Conservation (phyloP, 352 stramenopile species). For the Pythium volutum region DNA sequence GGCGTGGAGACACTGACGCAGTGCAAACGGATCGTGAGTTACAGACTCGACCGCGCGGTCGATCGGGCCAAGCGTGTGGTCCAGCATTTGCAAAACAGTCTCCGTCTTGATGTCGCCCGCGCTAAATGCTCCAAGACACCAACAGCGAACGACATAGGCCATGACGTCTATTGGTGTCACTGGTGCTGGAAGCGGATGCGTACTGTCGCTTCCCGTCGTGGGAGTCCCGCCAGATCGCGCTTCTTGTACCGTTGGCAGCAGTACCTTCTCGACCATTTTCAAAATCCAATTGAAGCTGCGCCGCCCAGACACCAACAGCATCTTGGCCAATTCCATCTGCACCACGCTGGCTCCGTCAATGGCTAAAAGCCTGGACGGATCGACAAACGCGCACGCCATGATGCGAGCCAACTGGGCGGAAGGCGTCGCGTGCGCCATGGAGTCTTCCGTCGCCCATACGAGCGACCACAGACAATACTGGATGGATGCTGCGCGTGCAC, state of each 20-base stretch:
- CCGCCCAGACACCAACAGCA: slow-evolving; percentile 31
- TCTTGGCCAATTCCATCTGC: slow-evolving; percentile 26
- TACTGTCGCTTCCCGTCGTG: too few relatives aligned
- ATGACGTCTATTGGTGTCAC: slow-evolving; percentile 23
- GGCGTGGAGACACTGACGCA: slow-evolving; percentile 7
- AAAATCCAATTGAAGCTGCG: slow-evolving; percentile 16
- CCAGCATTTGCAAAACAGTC: neutral
- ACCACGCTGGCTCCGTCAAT: slow-evolving; percentile 27
- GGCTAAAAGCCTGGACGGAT: neutral
- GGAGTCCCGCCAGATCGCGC: too few relatives aligned
- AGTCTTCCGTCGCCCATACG: neutral
- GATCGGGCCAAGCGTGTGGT: neutral
- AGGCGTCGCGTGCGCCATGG: neutral
- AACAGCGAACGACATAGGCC: slow-evolving; percentile 30
- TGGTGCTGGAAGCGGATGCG: too few relatives aligned
- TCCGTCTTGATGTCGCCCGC: too few relatives aligned
- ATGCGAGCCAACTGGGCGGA: neutral
- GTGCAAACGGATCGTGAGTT: neutral
- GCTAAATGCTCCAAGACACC: slow-evolving; percentile 5
- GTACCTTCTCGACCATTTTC: slow-evolving; percentile 10
- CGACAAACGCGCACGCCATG: neutral
- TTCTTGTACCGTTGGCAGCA: slow-evolving; percentile 4
- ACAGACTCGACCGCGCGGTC: slow-evolving; percentile 8
- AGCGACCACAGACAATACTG: slow-evolving; percentile 9
- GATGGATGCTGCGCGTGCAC: neutral